Conservation (phyloP, 2,329 filamentous ascomycete species). For the Aspergillus piperis region DNA sequence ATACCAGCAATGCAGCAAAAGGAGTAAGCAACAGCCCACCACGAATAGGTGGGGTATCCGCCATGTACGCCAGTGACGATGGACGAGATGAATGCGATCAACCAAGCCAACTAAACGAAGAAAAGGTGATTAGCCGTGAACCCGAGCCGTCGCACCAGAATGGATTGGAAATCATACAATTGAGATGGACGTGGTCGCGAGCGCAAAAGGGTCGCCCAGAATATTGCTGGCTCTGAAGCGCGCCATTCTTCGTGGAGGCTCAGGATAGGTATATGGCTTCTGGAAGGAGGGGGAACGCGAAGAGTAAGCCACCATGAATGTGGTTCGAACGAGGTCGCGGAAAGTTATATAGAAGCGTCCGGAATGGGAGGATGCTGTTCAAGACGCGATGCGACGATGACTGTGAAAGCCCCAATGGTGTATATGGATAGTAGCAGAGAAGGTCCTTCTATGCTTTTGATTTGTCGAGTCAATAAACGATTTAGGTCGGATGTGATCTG, state of each 20-base stretch:
- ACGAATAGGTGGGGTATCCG: slow-evolving; percentile 79
- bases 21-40: slow-evolving; percentile 89
- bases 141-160: neutral
- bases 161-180: slow-evolving; percentile 63
- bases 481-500: neutral
- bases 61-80: slow-evolving; percentile 66
- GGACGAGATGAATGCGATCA: slow-evolving; percentile 86
- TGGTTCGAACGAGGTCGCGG: slow-evolving; percentile 12
- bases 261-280: slow-evolving; percentile 24
- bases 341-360: slow-evolving; percentile 9
- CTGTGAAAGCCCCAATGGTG: neutral
- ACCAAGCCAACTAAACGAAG: slow-evolving; percentile 76
- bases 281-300: slow-evolving; percentile 22
- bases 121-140: slow-evolving; percentile 13
- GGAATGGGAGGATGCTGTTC: slow-evolving; percentile 7
- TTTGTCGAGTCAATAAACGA: neutral
- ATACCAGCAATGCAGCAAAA: slow-evolving; percentile 80
- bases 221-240: slow-evolving; percentile 82
- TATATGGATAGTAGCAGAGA: neutral
- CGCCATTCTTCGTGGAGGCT: slow-evolving; percentile 40
- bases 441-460: neutral
- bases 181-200: slow-evolving; percentile 90
- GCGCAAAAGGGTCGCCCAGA: slow-evolving; percentile 91
- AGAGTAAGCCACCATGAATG: slow-evolving; percentile 29
- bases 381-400: slow-evolving; percentile 5